Evolutionary conservation across 2,329 filamentous ascomycete genomes (phyloP).

Genomic region (Colletotrichum euphorbiae): DNA sequence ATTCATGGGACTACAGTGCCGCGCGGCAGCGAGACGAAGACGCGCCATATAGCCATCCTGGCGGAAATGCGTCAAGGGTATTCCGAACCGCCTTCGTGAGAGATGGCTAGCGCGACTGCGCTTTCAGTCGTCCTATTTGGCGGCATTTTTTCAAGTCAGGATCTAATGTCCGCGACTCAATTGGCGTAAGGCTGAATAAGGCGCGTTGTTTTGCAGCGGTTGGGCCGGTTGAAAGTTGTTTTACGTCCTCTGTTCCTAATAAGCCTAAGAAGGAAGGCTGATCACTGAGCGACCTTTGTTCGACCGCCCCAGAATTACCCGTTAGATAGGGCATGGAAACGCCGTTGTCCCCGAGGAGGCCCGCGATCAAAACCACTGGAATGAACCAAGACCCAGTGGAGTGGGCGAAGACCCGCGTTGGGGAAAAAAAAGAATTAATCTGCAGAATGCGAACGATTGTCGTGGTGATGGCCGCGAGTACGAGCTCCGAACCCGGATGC

Average conservation of each 20-base stretch:
- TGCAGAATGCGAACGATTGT: slow-evolving; percentile 10
- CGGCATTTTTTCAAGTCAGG: not conserved
- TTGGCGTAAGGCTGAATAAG: slow-evolving; percentile 20
- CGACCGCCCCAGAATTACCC: slow-evolving; percentile 26
- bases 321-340: slow-evolving; percentile 11
- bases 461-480: no score
- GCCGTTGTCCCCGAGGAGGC: slow-evolving; percentile 19
- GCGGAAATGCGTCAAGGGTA: no score
- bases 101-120: not conserved
- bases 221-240: slow-evolving; percentile 7
- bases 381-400: slow-evolving; percentile 19
- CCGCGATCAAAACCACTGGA: slow-evolving; percentile 15
- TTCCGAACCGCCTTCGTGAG: no score
- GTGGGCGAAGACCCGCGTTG: not conserved
- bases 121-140: not conserved
- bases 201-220: not conserved
- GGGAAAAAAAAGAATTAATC: slow-evolving; percentile 7
- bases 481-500: no score
- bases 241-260: not conserved
- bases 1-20: not conserved
- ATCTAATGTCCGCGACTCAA: not conserved
- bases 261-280: not conserved
- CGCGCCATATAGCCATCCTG: not conserved
- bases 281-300: not conserved
- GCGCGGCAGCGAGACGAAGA: slow-evolving; percentile 5